Percentiles rank a stretch among this genome's conserved stretches.
Evolutionary conservation across 495 filamentous ascomycete species (phyloP).

Genomic region (Trichoderma parareesei): DNA sequence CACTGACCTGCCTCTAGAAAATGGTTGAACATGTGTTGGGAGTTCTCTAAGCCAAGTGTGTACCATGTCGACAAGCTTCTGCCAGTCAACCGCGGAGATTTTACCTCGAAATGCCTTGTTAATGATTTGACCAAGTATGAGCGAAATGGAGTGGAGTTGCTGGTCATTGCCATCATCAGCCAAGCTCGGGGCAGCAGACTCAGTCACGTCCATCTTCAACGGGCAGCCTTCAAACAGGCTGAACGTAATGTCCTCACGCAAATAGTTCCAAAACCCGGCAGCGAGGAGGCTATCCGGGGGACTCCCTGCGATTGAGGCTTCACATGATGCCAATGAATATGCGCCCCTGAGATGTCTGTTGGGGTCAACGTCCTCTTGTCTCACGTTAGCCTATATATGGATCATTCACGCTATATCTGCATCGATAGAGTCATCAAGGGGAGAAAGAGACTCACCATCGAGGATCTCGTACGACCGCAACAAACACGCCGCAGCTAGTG

Average conservation of each 20-base stretch:
- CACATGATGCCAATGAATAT: constrained; percentile 18
- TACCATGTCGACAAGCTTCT: background rate
- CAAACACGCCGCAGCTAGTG: constrained; percentile 30
- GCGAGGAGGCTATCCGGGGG: constrained; percentile 19
- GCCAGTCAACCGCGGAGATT: background rate
- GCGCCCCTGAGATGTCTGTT: constrained; percentile 18
- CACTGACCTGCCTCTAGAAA: background rate
- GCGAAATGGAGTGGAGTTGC: constrained; percentile 24
- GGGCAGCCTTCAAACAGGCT: constrained; percentile 25
- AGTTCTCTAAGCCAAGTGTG: background rate
- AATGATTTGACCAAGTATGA: constrained; percentile 27
- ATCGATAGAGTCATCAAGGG: background rate
- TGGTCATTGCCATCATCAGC: constrained; percentile 18
- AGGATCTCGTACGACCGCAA: constrained; percentile 34
- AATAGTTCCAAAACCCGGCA: constrained; percentile 34
- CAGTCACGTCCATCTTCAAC: constrained; percentile 26
- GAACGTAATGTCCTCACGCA: constrained; percentile 33
- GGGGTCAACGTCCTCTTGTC: constrained; percentile 15
- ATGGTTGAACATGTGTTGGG: background rate
- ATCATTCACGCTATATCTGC: background rate
- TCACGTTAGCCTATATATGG: background rate
- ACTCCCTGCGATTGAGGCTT: background rate
- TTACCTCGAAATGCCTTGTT: constrained; percentile 20
- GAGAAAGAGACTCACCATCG: background rate
- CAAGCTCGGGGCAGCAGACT: constrained; percentile 12